phyloP scores from a whole-genome alignment of 1,284 basidiomycete genomes.

The Somion occarium region DNA sequence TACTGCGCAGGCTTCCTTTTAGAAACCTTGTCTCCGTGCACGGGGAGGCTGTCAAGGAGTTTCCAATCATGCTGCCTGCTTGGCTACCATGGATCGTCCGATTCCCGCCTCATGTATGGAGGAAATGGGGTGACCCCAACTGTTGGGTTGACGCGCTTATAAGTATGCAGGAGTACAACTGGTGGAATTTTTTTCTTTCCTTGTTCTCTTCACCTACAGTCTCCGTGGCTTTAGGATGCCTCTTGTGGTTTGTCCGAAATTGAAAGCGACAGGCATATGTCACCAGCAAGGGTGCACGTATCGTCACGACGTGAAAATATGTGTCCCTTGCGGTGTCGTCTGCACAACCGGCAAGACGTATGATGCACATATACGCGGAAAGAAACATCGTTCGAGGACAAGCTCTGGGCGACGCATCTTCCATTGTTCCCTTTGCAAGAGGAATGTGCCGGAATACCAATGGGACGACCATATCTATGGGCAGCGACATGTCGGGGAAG shows the following conservation, averaged over 20 bases:
- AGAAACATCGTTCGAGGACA: conserved; percentile 15
- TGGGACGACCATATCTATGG: conserved; percentile 30
- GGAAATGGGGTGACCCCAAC: too few species aligned
- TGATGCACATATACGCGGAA: conserved; percentile 23
- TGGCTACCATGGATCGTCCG: too few species aligned
- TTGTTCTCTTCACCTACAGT: too few species aligned
- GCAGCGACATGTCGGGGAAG: conserved; percentile 21
- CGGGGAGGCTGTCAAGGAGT: too few species aligned
- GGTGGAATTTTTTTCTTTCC: too few species aligned
- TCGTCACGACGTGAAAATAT: conserved; percentile 33
- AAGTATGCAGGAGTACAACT: too few species aligned
- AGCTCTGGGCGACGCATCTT: conserved; percentile 10
- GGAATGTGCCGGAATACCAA: conserved; percentile 20
- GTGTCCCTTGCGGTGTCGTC: conserved; percentile 34
- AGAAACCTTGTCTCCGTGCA: too few species aligned
- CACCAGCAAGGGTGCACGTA: conserved; percentile 24
- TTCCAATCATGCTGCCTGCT: too few species aligned
- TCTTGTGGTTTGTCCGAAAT: conserved; percentile 25
- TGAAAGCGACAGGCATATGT: conserved; percentile 33
- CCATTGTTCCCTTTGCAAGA: conserved; percentile 29
- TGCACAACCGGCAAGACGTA: conserved; percentile 23
- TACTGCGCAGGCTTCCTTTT: too few species aligned
- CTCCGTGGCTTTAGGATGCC: conserved; percentile 1
- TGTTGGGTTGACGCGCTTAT: too few species aligned
- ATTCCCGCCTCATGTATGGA: too few species aligned